Evolutionary conservation across 2,329 filamentous ascomycete species (phyloP).

Genomic region (Exophiala oligosperma): DNA sequence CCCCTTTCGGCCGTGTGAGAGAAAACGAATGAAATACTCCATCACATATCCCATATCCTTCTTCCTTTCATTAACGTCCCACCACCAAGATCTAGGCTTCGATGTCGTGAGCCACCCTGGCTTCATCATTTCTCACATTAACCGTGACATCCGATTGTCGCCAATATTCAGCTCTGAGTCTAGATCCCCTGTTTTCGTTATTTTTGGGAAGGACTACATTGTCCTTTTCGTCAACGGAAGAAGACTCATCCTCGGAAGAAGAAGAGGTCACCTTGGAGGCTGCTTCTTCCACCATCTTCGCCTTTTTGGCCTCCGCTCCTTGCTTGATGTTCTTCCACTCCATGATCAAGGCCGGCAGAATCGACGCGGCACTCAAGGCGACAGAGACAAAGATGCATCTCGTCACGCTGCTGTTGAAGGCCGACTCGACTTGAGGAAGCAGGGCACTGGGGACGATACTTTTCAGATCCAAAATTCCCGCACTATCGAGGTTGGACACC

Average conservation of each 20-base stretch:
- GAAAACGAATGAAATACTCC: no score
- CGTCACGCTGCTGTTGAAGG: slow-evolving; percentile 3
- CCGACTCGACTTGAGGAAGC: background rate
- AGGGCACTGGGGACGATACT: background rate
- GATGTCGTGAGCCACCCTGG: background rate
- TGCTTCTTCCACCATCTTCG: background rate
- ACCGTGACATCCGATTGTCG: background rate
- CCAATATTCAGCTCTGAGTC: slow-evolving; percentile 1
- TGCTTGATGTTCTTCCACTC: slow-evolving; percentile 3
- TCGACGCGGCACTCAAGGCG: background rate
- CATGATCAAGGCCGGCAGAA: background rate
- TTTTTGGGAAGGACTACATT: background rate
- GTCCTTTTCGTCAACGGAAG: background rate
- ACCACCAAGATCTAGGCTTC: background rate
- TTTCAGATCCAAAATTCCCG: background rate
- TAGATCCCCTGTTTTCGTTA: background rate
- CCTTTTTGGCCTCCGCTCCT: background rate
- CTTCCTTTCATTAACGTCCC: background rate
- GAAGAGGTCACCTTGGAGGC: background rate
- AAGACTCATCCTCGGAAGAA: background rate
- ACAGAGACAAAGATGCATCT: background rate
- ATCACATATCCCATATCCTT: background rate
- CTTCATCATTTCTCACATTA: background rate
- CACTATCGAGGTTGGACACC: background rate
- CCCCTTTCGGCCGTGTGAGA: no score